Evolutionary conservation across 805 yeast species (phyloP).

Genomic region (Wickerhamiella azyma): DNA sequence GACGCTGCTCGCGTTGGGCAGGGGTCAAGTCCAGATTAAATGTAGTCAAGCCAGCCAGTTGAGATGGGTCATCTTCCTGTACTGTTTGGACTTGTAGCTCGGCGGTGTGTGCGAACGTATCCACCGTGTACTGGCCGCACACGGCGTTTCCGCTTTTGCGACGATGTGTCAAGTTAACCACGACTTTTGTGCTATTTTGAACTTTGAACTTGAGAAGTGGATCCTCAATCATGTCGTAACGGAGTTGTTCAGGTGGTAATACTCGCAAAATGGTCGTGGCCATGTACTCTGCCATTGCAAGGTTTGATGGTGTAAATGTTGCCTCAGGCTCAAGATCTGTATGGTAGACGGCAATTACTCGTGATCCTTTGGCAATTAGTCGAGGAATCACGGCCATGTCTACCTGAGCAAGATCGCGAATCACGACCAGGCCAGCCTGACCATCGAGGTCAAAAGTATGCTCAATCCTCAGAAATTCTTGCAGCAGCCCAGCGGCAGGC

Average conservation of each 20-base stretch:
- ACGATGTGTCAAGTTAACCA: conserved; percentile 45
- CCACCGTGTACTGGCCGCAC: conserved; percentile 39
- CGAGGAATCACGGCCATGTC: not conserved
- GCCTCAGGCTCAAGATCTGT: conserved; percentile 10
- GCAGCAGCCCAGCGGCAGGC: conserved; percentile 41
- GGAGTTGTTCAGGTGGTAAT: conserved; percentile 29
- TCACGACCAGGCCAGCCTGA: not conserved
- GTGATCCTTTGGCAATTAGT: not conserved
- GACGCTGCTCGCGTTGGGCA: conserved; percentile 64
- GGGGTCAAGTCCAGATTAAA: conserved; percentile 68
- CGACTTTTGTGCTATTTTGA: conserved; percentile 36
- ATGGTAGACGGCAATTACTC: conserved; percentile 15
- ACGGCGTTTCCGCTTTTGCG: conserved; percentile 77
- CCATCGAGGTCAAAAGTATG: not conserved
- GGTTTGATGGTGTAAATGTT: conserved; percentile 39
- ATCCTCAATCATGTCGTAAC: conserved; percentile 31
- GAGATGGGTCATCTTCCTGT: conserved; percentile 30
- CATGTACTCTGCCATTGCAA: conserved; percentile 46
- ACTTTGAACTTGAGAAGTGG: conserved; percentile 18
- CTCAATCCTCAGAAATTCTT: conserved; percentile 37
- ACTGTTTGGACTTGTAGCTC: conserved; percentile 24
- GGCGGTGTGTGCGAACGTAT: conserved; percentile 34
- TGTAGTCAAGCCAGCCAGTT: conserved; percentile 67
- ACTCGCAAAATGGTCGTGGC: conserved; percentile 64
- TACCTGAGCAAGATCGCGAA: not conserved